Percentiles rank a stretch among this genome's conserved stretches.
Evolutionary conservation across 768 basidiomycete species (phyloP).

Genomic region (Termitomyces sp.): DNA sequence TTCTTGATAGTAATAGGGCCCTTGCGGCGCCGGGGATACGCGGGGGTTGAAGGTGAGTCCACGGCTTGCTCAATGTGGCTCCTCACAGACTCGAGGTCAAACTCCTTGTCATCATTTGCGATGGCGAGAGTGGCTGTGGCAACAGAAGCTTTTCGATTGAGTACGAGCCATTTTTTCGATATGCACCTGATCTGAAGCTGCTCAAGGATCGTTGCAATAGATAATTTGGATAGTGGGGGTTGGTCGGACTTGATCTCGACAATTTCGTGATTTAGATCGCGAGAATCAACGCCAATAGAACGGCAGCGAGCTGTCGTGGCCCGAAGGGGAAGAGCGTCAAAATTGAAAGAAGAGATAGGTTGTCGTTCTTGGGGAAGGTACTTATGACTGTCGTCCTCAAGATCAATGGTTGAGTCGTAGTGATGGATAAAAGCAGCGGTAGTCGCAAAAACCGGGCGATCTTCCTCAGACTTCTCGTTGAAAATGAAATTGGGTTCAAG

Average conservation of each 20-base stretch:
- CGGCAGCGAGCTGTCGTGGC: background rate
- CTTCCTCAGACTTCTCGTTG: constrained; percentile 11
- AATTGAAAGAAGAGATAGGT: constrained; percentile 42
- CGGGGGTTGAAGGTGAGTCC: constrained; percentile 1
- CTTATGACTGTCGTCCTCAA: constrained; percentile 25
- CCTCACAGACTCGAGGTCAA: background rate
- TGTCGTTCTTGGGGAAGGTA: constrained; percentile 34
- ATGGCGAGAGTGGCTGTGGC: background rate
- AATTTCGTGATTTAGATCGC: constrained; percentile 8
- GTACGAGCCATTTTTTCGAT: constrained; percentile 32
- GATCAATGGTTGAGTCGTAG: constrained; percentile 30
- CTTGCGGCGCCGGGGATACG: constrained; percentile 11
- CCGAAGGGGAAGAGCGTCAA: constrained; percentile 44
- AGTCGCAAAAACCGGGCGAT: constrained; percentile 22
- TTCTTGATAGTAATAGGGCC: constrained; percentile 12
- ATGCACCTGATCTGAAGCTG: constrained; percentile 42
- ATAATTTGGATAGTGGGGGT: constrained; percentile 17
- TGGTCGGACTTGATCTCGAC: constrained; percentile 19
- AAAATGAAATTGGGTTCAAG: constrained; percentile 17
- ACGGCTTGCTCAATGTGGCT: constrained; percentile 9
- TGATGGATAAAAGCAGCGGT: constrained; percentile 52
- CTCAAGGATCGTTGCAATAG: constrained; percentile 30
- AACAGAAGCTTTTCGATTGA: background rate
- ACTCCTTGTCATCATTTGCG: background rate
- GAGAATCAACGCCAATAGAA: background rate